Percentiles rank a stretch among this genome's conserved stretches.
phyloP scores from a whole-genome alignment of 257 asterid species.

The Paulownia fortunei region DNA sequence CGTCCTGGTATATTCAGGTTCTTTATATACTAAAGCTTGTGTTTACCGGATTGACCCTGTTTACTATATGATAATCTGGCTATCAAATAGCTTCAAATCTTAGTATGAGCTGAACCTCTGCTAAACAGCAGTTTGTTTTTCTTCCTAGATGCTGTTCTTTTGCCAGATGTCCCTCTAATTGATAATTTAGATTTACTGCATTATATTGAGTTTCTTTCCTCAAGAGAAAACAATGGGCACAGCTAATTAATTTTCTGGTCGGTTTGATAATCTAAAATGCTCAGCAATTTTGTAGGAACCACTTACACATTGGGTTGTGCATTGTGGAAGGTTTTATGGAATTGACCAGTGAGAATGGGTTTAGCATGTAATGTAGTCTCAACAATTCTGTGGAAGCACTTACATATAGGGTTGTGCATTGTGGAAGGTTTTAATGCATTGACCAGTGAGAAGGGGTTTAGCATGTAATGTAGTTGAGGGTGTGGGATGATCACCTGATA shows the following conservation, averaged over 20 bases:
- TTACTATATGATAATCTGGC: conserved; percentile 11
- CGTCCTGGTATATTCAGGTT: conserved; percentile 97
- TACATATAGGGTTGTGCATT: conserved; percentile 16
- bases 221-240: neutral
- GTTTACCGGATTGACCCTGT: conserved; percentile 29
- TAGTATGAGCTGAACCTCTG: neutral
- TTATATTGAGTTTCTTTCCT: neutral
- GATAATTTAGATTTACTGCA: neutral
- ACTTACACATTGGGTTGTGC: conserved; percentile 7
- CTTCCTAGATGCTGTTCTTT: neutral
- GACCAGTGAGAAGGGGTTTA: conserved; percentile 10
- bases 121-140: conserved; percentile 9
- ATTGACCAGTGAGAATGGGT: neutral
- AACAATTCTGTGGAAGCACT: neutral
- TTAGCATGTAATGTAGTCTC: conserved; percentile 11
- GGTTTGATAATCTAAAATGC: neutral
- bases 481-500: conserved; percentile 22
- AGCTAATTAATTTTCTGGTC: neutral
- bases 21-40: conserved; percentile 60
- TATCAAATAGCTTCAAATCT: neutral
- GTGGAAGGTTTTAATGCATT: conserved; percentile 22
- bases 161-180: conserved; percentile 2
- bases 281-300: neutral
- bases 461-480: neutral
- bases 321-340: conserved; percentile 2